phyloP scores from a whole-genome alignment of 192 early-diverging fungal species.

The Coemansia sp. region DNA sequence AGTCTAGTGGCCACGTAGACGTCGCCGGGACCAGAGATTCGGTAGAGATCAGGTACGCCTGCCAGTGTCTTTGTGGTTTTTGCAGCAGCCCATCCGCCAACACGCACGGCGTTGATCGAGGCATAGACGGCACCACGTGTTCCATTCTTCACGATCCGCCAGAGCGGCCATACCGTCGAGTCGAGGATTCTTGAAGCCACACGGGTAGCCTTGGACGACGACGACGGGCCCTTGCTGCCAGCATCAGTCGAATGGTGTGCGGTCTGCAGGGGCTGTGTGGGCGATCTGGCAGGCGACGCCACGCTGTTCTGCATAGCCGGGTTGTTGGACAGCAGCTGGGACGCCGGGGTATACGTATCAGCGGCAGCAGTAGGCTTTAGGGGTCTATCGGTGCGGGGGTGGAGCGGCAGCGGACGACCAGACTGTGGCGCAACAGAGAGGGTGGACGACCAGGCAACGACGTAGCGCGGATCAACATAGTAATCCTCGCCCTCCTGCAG shows the following conservation, averaged over 20 bases:
- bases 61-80: conserved; percentile 38
- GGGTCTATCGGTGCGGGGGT: background rate
- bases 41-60: conserved; percentile 52
- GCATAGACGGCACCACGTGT: conserved; percentile 11
- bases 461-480: conserved; percentile 67
- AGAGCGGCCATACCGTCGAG: conserved; percentile 9
- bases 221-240: background rate
- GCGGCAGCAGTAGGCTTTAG: no score
- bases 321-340: conserved; percentile 28
- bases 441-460: conserved; percentile 40
- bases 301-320: conserved; percentile 30
- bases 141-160: conserved; percentile 10
- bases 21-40: conserved; percentile 44
- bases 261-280: conserved; percentile 30
- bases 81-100: conserved; percentile 29
- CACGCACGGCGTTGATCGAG: conserved; percentile 19
- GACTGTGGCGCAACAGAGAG: conserved; percentile 27
- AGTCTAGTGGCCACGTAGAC: conserved; percentile 48
- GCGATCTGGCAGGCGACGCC: conserved; percentile 26
- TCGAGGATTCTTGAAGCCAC: conserved; percentile 4
- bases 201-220: background rate
- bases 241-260: background rate
- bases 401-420: conserved; percentile 20
- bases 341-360: background rate
- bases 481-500: conserved; percentile 70